Base-by-base conservation (phyloP, 805 yeast species). In the Vanderwaltozyma yarrowii region DNA sequence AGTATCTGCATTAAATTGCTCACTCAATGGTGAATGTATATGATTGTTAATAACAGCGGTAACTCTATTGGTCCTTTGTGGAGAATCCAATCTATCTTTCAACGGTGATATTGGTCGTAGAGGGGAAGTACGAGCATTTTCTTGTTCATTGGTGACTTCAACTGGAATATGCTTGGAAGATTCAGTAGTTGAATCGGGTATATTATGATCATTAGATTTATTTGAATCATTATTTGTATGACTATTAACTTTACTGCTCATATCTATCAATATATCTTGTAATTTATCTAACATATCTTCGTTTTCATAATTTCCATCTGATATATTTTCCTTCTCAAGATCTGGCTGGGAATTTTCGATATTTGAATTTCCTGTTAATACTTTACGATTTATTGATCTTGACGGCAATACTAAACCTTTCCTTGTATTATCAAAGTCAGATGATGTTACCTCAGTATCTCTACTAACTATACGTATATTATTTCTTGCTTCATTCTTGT, bases 301-400 rank as follows among this genome's bases (percentile, higher is more conserved):
- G n/a, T n/a, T n/a, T n/a, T n/a, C n/a, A n/a, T n/a, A n/a, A n/a
- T n/a, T n/a, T n/a, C n/a, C n/a, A n/a, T n/a, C n/a, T n/a, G 27
- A 24, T 24, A 5, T 11, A 10, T 24, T 24, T 10, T 24, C 5
- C 27, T 24, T 24, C n/a, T 7, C 27, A 7, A 24, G 13, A 8
- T 24, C 27, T 9, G 23, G 9, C 23, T 21, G 23, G 6, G 23
- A n/a, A n/a, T n/a, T n/a, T n/a, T n/a, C n/a, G n/a, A n/a, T n/a
- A n/a, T n/a, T n/a, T n/a, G n/a, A n/a, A n/a, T n/a, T n/a, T n/a
- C n/a, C n/a, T n/a, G 9, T 21, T 21, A 21, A 6, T 21, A 7
- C 45, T 30, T 43, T 44, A 36, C 70, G 59, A 23, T 65, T 64
- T 0, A 62, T 61, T 1, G 71, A 66, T 38, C 71, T 53, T 24